Conservation (phyloP, 768 basidiomycete species). For the Naganishia kalamii region DNA sequence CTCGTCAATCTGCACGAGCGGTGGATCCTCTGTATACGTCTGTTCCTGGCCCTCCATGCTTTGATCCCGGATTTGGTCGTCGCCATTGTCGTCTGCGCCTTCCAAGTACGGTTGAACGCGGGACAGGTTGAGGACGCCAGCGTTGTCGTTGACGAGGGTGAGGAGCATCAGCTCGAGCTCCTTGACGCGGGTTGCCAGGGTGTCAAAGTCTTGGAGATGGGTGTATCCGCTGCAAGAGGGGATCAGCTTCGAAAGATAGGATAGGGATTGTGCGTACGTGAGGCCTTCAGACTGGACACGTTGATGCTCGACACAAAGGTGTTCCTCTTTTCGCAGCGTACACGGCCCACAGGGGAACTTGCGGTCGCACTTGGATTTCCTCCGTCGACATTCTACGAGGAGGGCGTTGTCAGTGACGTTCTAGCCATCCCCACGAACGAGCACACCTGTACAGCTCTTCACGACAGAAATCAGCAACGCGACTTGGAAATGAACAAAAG, state of each 20-base stretch:
- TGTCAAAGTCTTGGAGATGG: not conserved
- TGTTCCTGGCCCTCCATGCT: too few relatives aligned
- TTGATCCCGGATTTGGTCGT: not conserved
- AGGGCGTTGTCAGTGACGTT: not conserved
- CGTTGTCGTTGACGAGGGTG: not conserved
- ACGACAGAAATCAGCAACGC: too few relatives aligned
- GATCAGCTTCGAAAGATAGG: not conserved
- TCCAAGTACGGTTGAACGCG: not conserved
- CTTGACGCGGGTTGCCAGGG: not conserved
- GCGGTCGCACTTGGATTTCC: slow-evolving; percentile 25
- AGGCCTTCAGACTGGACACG: slow-evolving; percentile 10
- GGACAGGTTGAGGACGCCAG: not conserved
- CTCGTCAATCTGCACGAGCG: not conserved
- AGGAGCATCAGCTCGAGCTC: not conserved
- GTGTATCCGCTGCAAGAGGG: not conserved
- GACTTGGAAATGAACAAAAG: too few relatives aligned
- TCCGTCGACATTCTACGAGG: slow-evolving; percentile 8
- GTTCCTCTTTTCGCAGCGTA: slow-evolving; percentile 2
- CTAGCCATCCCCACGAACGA: not conserved
- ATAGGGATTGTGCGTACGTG: slow-evolving; percentile 16
- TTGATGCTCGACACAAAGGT: slow-evolving; percentile 17
- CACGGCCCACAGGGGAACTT: slow-evolving; percentile 24
- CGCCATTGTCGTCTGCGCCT: not conserved
- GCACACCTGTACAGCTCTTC: slow-evolving; percentile 19
- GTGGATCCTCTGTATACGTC: too few relatives aligned